Evolutionary conservation across 2,329 filamentous ascomycete species (phyloP), one percentile per base, ranked within the genome.

Genomic region (Fusarium secorum): DNA sequence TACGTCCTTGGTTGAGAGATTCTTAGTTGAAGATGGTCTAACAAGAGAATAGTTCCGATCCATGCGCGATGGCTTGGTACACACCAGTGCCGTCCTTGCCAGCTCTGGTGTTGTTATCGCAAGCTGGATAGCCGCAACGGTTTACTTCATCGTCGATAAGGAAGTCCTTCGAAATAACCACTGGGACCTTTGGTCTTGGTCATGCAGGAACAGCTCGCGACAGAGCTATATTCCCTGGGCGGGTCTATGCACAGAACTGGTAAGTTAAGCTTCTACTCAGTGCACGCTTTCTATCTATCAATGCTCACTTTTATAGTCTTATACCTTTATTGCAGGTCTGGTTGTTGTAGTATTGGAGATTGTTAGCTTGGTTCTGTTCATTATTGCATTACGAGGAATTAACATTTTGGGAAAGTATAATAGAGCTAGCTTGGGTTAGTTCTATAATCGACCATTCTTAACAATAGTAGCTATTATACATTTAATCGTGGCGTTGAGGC

Each of bases 151-250:
- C 2, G 51, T 65, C 2, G 62, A 65, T 3, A 65, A 65, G 11
- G 62, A 65, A 20, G 60, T 65, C 0, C 60, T 65, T 3, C 28
- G 9, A 0, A 65, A 59, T 3, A 65, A 65, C 11, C 62, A 65
- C 5, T 65, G 62, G 62, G 62, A 65, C 15, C 62, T 65, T 1
- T 65, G 62, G 62, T 65, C 62, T 22, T 65, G 62, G 62, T 65
- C 62, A 1, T 65, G 62, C 7, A 44, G 42, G 1, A 65, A 65
- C 3, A 65, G 22, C n/a, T 44, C 62, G 1, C 44, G 62, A 26
- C 51, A 65, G 13, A 65, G 62, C 10, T 65, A 65, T 6, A 65
- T 65, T 8, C 62, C 62, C 0, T 65, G 60, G 62, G 62, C 60
- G 0, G 32, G 36, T 0, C 4, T 65, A 7, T 65, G 60, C 9